Evolutionary conservation across 1,139 yeast genomes (phyloP).

Genomic region (Pichia norvegensis): DNA sequence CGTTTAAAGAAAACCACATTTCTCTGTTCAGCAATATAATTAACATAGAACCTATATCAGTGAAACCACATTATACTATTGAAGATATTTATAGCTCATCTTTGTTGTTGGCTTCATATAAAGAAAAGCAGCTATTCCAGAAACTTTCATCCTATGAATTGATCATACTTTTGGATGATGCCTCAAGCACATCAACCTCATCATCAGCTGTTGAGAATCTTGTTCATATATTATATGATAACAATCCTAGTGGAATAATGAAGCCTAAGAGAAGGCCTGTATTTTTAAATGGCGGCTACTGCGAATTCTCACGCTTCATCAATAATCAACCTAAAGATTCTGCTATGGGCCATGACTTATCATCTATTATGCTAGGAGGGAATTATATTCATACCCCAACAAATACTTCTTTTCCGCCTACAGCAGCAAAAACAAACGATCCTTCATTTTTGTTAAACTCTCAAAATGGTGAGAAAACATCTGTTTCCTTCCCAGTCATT

Average conservation of each 20-base stretch:
- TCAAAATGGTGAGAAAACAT: too few relatives aligned
- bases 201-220: constrained; percentile 29
- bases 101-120: constrained; percentile 28
- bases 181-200: constrained; percentile 18
- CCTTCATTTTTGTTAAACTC: too few relatives aligned
- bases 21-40: constrained; percentile 39
- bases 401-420: constrained; percentile 10
- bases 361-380: not conserved
- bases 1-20: constrained; percentile 48
- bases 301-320: constrained; percentile 36
- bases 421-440: too few relatives aligned
- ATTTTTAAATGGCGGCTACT: constrained; percentile 47
- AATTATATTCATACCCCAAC: constrained; percentile 9
- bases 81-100: constrained; percentile 29
- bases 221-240: constrained; percentile 29
- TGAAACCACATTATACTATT: constrained; percentile 31
- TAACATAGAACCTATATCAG: constrained; percentile 50
- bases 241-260: constrained; percentile 30
- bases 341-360: not conserved
- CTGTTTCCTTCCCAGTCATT: too few relatives aligned
- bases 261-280: constrained; percentile 49
- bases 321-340: constrained; percentile 7
- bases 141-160: constrained; percentile 43
- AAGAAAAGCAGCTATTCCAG: constrained; percentile 35
- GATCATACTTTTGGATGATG: constrained; percentile 46